These are phyloP conservation scores for Betula pendula DNA, from an alignment of 306 rosid species.

Conservation along the genomic window DNA sequence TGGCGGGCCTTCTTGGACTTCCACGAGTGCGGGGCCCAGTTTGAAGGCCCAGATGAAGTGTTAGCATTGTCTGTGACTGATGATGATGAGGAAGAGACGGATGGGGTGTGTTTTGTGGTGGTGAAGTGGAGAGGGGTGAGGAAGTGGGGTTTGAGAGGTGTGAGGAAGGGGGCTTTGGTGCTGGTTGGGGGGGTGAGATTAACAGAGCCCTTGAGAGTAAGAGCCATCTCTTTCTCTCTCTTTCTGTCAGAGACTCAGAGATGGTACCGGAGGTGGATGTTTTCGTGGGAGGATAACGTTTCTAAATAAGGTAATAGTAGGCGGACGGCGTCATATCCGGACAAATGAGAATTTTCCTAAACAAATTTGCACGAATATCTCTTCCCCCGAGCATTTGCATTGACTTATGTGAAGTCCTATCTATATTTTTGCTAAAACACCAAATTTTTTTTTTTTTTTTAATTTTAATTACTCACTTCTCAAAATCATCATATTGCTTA, in stretches of 20 bases:
- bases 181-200: background rate
- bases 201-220: constrained; percentile 1
- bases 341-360: too few species aligned
- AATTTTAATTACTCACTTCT: too few species aligned
- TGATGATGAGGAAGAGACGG: background rate
- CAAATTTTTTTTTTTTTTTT: too few species aligned
- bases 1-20: constrained; percentile 42
- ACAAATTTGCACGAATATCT: too few species aligned
- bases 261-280: background rate
- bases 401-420: too few species aligned
- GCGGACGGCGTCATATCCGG: too few species aligned
- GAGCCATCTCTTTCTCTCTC: constrained; percentile 14
- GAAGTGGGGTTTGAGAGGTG: constrained; percentile 13
- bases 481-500: too few species aligned
- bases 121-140: background rate
- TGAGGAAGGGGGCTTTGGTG: constrained; percentile 4
- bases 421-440: too few species aligned
- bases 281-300: too few species aligned
- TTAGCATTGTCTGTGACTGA: background rate
- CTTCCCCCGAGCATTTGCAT: too few species aligned
- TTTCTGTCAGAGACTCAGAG: background rate
- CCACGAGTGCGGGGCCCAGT: constrained; percentile 44
- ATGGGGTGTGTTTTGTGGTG: constrained; percentile 1
- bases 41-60: background rate
- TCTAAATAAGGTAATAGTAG: too few species aligned